These are phyloP conservation scores for Willaertia magna DNA, from an alignment of 208 protist species.

Conservation along the genomic window DNA sequence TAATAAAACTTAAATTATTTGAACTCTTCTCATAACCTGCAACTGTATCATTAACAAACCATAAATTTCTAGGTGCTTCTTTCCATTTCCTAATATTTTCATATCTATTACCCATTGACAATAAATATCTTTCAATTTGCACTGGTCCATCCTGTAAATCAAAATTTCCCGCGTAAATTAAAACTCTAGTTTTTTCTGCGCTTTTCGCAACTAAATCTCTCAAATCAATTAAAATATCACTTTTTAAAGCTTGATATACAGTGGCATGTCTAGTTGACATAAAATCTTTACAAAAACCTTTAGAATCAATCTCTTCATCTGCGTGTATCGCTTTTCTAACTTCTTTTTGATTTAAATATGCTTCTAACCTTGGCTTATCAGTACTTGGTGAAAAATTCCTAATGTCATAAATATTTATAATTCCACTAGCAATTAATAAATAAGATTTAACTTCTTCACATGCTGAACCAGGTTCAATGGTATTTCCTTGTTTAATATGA, in stretches of 20 bases:
- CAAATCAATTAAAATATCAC: neutral
- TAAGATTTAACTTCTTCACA: neutral
- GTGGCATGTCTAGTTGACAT: neutral
- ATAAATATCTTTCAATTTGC: conserved; percentile 6
- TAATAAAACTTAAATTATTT: neutral
- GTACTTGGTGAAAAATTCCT: conserved; percentile 28
- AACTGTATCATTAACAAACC: neutral
- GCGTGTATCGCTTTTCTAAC: conserved; percentile 22
- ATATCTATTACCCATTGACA: conserved; percentile 25
- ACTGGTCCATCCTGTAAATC: neutral
- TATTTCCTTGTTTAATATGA: neutral
- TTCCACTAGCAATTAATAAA: conserved; percentile 31
- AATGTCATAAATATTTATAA: conserved; percentile 20
- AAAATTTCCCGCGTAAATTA: conserved; percentile 22
- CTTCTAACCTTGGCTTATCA: conserved; percentile 22
- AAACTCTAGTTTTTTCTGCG: neutral
- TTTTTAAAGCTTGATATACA: neutral
- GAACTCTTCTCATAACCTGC: neutral
- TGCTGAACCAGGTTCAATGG: neutral
- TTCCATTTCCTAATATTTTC: conserved; percentile 12
- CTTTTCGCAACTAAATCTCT: neutral
- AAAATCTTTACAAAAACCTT: too few relatives aligned
- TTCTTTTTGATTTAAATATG: conserved; percentile 13
- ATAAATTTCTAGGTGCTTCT: neutral
- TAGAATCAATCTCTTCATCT: neutral